These are phyloP conservation scores for Phytophthora tubulina DNA, from an alignment of 352 stramenopile species.

Conservation along the genomic window DNA sequence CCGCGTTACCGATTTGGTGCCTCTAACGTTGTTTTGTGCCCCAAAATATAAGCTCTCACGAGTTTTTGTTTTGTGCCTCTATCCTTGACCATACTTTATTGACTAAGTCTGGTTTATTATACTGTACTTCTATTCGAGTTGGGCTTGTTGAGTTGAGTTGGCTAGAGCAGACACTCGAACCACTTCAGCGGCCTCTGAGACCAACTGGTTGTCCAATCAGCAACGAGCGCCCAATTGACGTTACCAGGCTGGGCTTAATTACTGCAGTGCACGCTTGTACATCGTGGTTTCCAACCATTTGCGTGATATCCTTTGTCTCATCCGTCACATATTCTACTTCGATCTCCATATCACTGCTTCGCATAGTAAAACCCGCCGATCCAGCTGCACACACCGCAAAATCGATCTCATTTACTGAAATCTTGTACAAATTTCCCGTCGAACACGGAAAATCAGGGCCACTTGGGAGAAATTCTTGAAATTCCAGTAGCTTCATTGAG, in stretches of 20 bases:
- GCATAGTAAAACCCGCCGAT: slow-evolving; percentile 16
- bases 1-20: no score
- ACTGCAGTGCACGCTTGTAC: background rate
- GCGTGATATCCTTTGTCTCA: background rate
- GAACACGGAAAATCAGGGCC: background rate
- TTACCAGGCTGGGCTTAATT: background rate
- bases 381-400: slow-evolving; percentile 10
- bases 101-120: no score
- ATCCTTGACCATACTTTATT: no score
- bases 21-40: no score
- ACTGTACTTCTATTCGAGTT: no score
- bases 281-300: background rate
- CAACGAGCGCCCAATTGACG: background rate
- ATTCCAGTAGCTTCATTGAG: background rate
- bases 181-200: slow-evolving; percentile 49
- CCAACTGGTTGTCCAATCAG: background rate
- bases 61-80: no score
- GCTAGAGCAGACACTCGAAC: slow-evolving; percentile 62
- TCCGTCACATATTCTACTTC: background rate
- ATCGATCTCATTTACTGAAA: slow-evolving; percentile 5
- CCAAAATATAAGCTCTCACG: no score
- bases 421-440: background rate
- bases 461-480: background rate
- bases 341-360: slow-evolving; percentile 17
- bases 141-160: background rate